phyloP scores from a whole-genome alignment of 305 asterid species.

The Fraxinus latifolia region DNA sequence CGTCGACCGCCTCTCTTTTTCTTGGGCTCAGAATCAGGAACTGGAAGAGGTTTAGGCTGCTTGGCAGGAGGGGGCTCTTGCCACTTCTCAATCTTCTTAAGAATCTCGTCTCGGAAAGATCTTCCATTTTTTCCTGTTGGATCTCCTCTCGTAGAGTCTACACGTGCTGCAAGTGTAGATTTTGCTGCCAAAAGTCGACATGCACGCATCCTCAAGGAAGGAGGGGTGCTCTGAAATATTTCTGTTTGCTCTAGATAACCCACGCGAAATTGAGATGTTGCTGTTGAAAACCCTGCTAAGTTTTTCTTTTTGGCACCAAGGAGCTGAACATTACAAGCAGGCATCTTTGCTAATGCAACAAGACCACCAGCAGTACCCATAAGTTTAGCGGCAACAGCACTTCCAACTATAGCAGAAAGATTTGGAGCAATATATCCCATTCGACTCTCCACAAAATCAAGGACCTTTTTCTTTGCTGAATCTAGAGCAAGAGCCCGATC shows the following conservation, averaged over 20 bases:
- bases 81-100: conserved; percentile 92
- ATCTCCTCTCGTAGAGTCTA: conserved; percentile 79
- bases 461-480: conserved; percentile 79
- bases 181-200: conserved; percentile 88
- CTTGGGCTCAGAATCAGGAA: conserved; percentile 96
- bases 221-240: conserved; percentile 80
- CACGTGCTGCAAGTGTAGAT: conserved; percentile 95
- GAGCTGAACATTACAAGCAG: conserved; percentile 94
- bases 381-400: conserved; percentile 97
- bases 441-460: conserved; percentile 89
- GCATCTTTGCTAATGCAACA: conserved; percentile 82
- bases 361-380: conserved; percentile 99
- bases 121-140: conserved; percentile 82
- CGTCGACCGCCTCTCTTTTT: conserved; percentile 96
- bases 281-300: conserved; percentile 89
- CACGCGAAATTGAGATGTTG: conserved; percentile 79
- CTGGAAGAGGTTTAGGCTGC: conserved; percentile 96
- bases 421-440: conserved; percentile 96
- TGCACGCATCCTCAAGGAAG: conserved; percentile 80
- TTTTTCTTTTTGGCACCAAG: conserved; percentile 92
- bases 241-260: conserved; percentile 89
- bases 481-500: conserved; percentile 84
- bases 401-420: conserved; percentile 91
- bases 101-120: conserved; percentile 63
- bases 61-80: conserved; percentile 98